Percentiles rank a stretch among this genome's conserved stretches.
phyloP scores from a whole-genome alignment of 768 basidiomycete species.

The Gautieria morchelliformis region DNA sequence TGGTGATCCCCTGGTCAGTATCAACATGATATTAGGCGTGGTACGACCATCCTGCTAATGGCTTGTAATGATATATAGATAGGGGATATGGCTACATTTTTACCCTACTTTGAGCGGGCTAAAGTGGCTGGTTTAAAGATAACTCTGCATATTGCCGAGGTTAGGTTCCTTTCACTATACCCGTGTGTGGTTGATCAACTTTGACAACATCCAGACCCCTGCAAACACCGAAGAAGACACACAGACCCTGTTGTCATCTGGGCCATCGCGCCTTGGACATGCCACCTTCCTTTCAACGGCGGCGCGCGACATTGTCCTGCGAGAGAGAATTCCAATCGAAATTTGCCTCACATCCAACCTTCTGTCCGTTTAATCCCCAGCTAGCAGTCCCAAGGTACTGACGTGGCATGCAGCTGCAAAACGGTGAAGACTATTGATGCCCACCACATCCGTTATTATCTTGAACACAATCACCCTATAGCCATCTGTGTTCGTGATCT shows the following conservation, averaged over 20 bases:
- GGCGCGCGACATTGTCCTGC: conserved; percentile 44
- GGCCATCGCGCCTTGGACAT: conserved; percentile 65
- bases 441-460: conserved; percentile 65
- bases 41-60: not conserved
- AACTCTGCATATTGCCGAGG: conserved; percentile 83
- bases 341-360: conserved; percentile 78
- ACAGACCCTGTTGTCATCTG: conserved; percentile 45
- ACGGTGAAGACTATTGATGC: conserved; percentile 54
- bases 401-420: conserved; percentile 45
- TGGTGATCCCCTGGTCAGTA: conserved; percentile 50
- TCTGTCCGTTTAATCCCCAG: conserved; percentile 34
- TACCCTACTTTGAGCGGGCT: conserved; percentile 41
- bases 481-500: conserved; percentile 52
- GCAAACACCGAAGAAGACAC: conserved; percentile 49
- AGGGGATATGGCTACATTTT: conserved; percentile 47
- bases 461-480: conserved; percentile 52
- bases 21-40: not conserved
- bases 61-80: conserved; percentile 21
- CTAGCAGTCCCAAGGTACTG: not conserved
- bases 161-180: conserved; percentile 18
- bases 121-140: conserved; percentile 53
- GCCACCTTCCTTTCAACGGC: conserved; percentile 69
- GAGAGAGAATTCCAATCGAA: conserved; percentile 56
- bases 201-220: conserved; percentile 26
- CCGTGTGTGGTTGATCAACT: not conserved